A percentile compares a stretch with the other conserved stretches of the same genome.
Evolutionary conservation across 2,329 filamentous ascomycete species (phyloP).

Genomic region (Exophiala xenobiotica): DNA sequence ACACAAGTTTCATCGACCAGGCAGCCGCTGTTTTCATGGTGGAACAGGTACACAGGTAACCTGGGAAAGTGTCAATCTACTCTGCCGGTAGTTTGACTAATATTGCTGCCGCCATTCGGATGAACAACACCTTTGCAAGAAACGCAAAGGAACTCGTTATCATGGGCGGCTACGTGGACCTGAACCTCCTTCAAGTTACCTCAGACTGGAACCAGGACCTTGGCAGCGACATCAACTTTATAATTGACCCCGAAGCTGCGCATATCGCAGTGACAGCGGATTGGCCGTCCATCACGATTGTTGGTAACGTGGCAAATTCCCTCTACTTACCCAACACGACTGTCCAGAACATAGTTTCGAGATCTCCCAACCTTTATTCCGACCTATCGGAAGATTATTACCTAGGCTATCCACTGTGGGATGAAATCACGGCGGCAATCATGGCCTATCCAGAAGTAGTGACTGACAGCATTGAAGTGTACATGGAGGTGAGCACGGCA

Average conservation of each 20-base stretch:
- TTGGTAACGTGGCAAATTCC: no score
- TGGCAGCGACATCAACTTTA: neutral
- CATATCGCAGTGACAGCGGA: neutral
- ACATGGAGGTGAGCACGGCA: no score
- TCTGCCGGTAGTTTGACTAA: neutral
- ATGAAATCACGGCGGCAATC: no score
- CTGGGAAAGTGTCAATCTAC: neutral
- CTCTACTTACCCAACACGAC: no score
- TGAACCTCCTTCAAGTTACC: neutral
- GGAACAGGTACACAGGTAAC: neutral
- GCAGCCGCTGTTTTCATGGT: neutral
- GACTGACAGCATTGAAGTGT: no score
- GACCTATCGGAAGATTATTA: no score
- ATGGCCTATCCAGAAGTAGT: no score
- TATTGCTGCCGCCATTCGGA: neutral
- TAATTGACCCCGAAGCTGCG: neutral
- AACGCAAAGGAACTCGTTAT: neutral
- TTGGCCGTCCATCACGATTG: neutral
- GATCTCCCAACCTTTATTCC: no score
- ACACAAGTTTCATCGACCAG: neutral
- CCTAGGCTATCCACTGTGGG: no score
- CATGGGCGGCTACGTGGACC: neutral
- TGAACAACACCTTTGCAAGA: neutral
- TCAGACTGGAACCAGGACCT: no score
- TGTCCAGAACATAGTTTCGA: no score